Evolutionary conservation across 352 stramenopile genomes (phyloP).

Genomic region (Phytophthora fragariaefolia): DNA sequence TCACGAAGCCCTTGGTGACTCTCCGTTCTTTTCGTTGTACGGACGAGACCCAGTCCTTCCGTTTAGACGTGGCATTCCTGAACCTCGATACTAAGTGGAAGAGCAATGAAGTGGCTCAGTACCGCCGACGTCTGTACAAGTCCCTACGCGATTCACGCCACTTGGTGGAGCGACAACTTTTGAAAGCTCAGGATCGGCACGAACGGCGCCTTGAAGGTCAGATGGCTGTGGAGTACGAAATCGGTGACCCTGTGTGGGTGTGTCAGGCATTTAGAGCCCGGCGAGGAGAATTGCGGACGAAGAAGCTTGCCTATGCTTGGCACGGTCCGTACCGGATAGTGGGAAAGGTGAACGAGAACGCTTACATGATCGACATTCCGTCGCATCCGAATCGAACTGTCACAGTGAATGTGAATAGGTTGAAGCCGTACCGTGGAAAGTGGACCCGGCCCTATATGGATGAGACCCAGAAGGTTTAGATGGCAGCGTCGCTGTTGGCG

Average conservation of each 20-base stretch:
- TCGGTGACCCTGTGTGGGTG: not conserved
- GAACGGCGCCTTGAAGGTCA: too few species aligned
- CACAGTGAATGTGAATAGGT: too few species aligned
- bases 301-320: too few species aligned
- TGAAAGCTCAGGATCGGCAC: conserved; percentile 8
- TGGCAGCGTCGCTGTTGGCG: not conserved
- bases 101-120: too few species aligned
- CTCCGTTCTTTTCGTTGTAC: not conserved
- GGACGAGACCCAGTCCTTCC: conserved; percentile 4
- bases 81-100: too few species aligned
- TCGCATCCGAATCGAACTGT: too few species aligned
- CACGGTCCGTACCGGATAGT: conserved; percentile 1
- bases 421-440: not conserved
- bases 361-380: not conserved
- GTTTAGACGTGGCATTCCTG: conserved; percentile 14
- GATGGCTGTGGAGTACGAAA: not conserved
- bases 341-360: not conserved
- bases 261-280: too few species aligned
- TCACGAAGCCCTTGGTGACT: conserved; percentile 10
- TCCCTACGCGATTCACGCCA: too few species aligned
- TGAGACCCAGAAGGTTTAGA: not conserved
- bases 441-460: too few species aligned
- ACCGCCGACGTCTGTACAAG: too few species aligned
- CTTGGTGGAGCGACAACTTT: too few species aligned
- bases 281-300: too few species aligned